Base-by-base conservation (phyloP, 1,284 basidiomycete genomes). In the Leccinum ponderosum region DNA sequence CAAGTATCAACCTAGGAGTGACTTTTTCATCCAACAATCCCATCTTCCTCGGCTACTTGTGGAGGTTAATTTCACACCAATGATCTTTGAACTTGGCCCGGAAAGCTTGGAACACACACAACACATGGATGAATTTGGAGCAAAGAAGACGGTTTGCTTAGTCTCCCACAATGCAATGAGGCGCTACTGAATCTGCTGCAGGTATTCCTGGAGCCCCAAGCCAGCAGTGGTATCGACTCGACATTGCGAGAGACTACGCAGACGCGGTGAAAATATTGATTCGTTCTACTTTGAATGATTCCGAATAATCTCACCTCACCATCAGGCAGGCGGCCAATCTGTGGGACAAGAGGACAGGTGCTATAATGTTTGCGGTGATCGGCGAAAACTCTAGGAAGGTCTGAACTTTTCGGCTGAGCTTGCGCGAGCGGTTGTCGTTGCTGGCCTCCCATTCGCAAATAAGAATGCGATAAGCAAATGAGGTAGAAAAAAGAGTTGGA, bases 381-480 rank as follows among this genome's bases (percentile, higher is more conserved):
- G 96, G 97, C 8, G 97, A 20, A 99, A 98, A 74, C 83, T 99
- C 12, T 97, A 94, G 0, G 97, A 99, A 77, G 97, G 97, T 2
- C 87, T 99, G 68, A 99, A 99, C 76, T 99, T 99, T 75, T 86
- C 93, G 4, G 93, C 95, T 74, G 85, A 93, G 44, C 85, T 98
- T 3, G 94, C 95, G 1, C 87, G 95, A 48, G 92, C 90, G 15
- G 95, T 97, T 29, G 80, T 97, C 54, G 87, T 98, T 72, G 83
- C 94, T 57, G 97, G 97, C 2, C 83, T 99, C 29, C 97, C 97
- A 0, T 99, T 96, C 73, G 91, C 97, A 7, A 98, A 98, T 74
- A 81, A 93, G 48, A 87, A 88, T n/a, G 89, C 87, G 85, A 65
- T 96, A 95, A 64, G 92, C 94, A 39, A 89, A 85, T 61, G 78